These are phyloP conservation scores for Scheffersomyces parashehatae DNA, from an alignment of 1,139 yeast species.

Conservation along the genomic window DNA sequence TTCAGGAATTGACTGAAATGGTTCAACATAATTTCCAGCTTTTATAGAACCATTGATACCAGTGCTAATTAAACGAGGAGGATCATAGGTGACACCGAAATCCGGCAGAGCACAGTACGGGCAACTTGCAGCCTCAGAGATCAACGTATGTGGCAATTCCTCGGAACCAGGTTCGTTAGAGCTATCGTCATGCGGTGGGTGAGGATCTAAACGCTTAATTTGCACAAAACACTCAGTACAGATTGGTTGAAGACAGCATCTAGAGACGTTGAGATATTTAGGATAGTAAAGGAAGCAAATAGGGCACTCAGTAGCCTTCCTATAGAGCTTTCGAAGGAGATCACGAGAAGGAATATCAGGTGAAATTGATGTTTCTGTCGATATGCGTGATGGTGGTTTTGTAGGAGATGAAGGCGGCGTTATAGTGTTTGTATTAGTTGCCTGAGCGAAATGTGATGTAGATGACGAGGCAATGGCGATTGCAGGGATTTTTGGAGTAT, in stretches of 20 bases:
- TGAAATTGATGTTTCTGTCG: slow-evolving; percentile 1
- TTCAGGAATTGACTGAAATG: slow-evolving; percentile 10
- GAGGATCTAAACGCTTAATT: slow-evolving; percentile 91
- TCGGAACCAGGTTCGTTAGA: slow-evolving; percentile 26
- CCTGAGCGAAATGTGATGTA: neutral
- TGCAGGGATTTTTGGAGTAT: neutral
- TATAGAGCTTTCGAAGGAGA: slow-evolving; percentile 50
- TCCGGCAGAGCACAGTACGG: slow-evolving; percentile 91
- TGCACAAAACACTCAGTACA: slow-evolving; percentile 98
- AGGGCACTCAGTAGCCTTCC: slow-evolving; percentile 80
- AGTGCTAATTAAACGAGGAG: slow-evolving; percentile 55
- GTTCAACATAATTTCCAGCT: slow-evolving; percentile 8
- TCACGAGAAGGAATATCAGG: slow-evolving; percentile 29
- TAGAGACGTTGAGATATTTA: slow-evolving; percentile 69
- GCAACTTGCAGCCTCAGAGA: slow-evolving; percentile 86
- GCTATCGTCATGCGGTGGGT: slow-evolving; percentile 78
- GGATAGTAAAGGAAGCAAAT: slow-evolving; percentile 92
- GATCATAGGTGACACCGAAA: slow-evolving; percentile 79
- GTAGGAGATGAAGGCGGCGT: neutral
- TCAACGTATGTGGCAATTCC: slow-evolving; percentile 58
- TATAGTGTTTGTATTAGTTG: neutral
- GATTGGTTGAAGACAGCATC: slow-evolving; percentile 91
- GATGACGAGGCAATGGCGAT: neutral
- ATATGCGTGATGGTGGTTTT: neutral
- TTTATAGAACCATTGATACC: slow-evolving; percentile 50